These are phyloP conservation scores for Phytophthora hibernalis DNA, from an alignment of 352 stramenopile species.

Conservation along the genomic window DNA sequence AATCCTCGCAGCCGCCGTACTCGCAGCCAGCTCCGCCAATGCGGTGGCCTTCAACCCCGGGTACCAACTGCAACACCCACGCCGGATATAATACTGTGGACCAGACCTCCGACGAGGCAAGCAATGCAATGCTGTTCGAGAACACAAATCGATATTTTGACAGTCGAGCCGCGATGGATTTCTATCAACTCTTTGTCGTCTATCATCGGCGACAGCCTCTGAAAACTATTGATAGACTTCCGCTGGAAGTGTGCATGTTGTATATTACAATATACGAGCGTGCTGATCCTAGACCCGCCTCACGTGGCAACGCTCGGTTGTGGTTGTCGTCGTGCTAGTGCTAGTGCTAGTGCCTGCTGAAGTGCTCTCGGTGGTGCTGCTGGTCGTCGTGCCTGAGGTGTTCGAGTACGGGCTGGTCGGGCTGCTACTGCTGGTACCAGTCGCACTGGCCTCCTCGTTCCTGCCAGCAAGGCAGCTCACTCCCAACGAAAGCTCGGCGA, in stretches of 20 bases:
- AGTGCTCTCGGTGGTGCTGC: slow-evolving; percentile 3
- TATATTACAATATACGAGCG: not conserved
- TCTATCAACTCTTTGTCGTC: slow-evolving; percentile 2
- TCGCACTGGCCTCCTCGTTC: slow-evolving; percentile 27
- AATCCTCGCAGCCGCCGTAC: too few relatives aligned
- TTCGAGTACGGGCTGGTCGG: not conserved
- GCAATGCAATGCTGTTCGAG: not conserved
- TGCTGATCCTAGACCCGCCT: not conserved
- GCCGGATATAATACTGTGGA: too few relatives aligned
- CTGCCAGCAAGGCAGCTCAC: slow-evolving; percentile 10
- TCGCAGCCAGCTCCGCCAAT: too few relatives aligned
- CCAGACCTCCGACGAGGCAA: too few relatives aligned
- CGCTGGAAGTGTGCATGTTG: not conserved
- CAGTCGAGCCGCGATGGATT: slow-evolving; percentile 1
- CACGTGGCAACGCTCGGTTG: slow-evolving; percentile 11
- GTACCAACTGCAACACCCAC: too few relatives aligned
- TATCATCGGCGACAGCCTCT: too few relatives aligned
- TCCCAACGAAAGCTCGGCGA: slow-evolving; percentile 38
- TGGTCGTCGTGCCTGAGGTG: not conserved
- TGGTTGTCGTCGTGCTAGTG: not conserved
- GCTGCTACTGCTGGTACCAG: slow-evolving; percentile 1
- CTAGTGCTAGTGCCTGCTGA: not conserved
- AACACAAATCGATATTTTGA: not conserved
- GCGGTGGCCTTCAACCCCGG: too few relatives aligned
- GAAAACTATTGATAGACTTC: too few relatives aligned